Evolutionary conservation across 139 green algal genomes (phyloP).

Genomic region (Chlorella vulgaris): DNA sequence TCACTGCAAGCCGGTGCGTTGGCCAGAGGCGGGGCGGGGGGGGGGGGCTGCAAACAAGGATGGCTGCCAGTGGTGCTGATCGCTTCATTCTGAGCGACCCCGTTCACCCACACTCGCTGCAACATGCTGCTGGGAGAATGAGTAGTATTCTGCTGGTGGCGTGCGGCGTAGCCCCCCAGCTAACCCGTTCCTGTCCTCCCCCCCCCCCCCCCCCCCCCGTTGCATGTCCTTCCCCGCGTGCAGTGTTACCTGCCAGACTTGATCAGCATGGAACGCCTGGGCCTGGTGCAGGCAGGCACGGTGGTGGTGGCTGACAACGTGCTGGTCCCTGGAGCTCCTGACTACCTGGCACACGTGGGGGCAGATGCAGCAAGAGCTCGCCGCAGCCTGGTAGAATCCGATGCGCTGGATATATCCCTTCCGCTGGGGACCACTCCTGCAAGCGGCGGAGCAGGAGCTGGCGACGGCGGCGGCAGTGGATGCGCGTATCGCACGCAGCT

Average conservation of each 20-base stretch:
- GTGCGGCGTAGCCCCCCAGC: background rate
- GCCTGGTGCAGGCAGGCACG: background rate
- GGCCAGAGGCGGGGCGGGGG: background rate
- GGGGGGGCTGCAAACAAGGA: background rate
- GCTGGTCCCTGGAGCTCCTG: conserved; percentile 9
- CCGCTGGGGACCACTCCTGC: background rate
- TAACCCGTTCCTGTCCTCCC: background rate
- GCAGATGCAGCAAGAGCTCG: background rate
- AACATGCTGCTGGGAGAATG: too few species aligned
- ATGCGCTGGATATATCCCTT: background rate
- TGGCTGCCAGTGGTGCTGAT: too few species aligned
- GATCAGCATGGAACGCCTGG: conserved; percentile 6
- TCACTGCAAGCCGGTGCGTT: conserved; percentile 21
- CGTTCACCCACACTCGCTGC: too few species aligned
- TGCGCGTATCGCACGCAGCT: conserved; percentile 4
- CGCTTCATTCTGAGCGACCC: too few species aligned
- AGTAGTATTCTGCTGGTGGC: background rate
- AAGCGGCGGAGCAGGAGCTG: background rate
- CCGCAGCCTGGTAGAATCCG: background rate
- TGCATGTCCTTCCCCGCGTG: background rate
- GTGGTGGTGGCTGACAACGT: conserved; percentile 24
- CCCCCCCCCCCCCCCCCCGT: background rate
- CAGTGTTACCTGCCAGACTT: conserved; percentile 29
- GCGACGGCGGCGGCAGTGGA: background rate
- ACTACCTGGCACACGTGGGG: conserved; percentile 5